Evolutionary conservation across 2,329 filamentous ascomycete species (phyloP), one percentile per base, ranked within the genome.

Genomic region (Bipolaris oryzae): DNA sequence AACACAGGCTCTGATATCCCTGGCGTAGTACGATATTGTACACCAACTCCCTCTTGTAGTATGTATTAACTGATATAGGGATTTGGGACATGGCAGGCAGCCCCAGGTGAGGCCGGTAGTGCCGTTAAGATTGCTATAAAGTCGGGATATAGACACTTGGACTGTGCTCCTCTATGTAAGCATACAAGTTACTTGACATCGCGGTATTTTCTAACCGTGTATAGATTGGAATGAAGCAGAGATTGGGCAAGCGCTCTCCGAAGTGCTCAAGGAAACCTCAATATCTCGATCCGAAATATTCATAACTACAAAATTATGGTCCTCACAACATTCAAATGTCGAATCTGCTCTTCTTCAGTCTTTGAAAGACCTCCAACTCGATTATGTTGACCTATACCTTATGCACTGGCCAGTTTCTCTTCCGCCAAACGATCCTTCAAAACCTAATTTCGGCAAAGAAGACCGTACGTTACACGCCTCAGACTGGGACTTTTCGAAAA

Each of bases 371-470:
- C 94, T 90, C 87, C 88, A 89, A 61, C 76, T 96, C 59, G 91
- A 93, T 71, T 96, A 96, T 83, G 93, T 96, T 77, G 92, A 96
- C 77, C 86, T 96, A 64, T 96, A 88, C 84, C 84, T 95, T 70
- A 86, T 95, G 69, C 92, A 96, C 82, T 96, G 95, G 85, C 92
- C 92, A 64, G 86, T 95, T 33, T 44, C 42, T 1, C 21, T 49
- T 39, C 34, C 18, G 4, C 46, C 21, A 42, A 42, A 42, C 13
- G 39, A 42, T 21, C 39, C 39, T 28, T 42, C 39, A n/a, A 13
- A 42, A 7, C 39, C 39, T 9, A 34, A 46, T 6, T 46, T 46
- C 28, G 43, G 43, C 43, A 33, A 34, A 21, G 43, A 46, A 34
- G 43, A 34, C 28, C 43, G 23, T 18, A 31, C 25, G 18, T 3